Base-by-base conservation (phyloP, 2,329 filamentous ascomycete genomes). In the Orbilia oligospora region DNA sequence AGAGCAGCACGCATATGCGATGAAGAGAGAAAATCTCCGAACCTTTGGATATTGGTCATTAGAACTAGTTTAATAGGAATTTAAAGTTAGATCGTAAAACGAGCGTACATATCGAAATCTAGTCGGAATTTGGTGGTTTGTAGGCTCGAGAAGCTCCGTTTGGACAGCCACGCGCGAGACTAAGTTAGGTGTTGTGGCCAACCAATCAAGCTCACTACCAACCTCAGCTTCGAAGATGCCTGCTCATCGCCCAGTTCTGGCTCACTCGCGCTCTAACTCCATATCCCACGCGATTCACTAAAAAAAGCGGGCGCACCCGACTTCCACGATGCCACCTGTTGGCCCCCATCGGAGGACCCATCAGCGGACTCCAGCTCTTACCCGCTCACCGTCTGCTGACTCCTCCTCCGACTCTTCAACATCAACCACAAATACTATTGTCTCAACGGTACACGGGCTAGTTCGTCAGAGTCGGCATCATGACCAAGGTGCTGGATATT, bases 401-500 rank as follows among this genome's bases (percentile, higher is more conserved):
- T 72, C 75, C 30, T 78, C 75, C 68, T 78, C 75, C 63, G 75
- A 78, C 24, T 78, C 75, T 6, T 78, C 75, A 10, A 78, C 75
- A 9, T 78, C 75, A 14, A 78, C 75, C 9, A 56, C 68, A n/a
- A 78, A 78, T 16, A 78, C 75, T 12, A 46, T 78, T 5, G 68
- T 78, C 27, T 78, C 75, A 16, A 44, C 61, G 20, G 61, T 55
- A 20, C 75, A 72, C 24, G 68, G 68, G 16, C 27, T 78, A 30
- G 53, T 72, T 30, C 75, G 75, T 10, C 75, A 65, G 36, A 78
- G 55, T 41, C 49, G 75, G 24, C 51, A 78, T 46, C 61, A 78
- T 72, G 75, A 78, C 5, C 75, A 78, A 51, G 75, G 75, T 27
- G 75, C 75, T 83, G 90, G 90, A 70, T 91, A 90, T 84, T 91